Percentiles rank a stretch among this genome's conserved stretches.
Conservation (phyloP, 164 flowering plant genomes). For the Cinnamomum micranthum region DNA sequence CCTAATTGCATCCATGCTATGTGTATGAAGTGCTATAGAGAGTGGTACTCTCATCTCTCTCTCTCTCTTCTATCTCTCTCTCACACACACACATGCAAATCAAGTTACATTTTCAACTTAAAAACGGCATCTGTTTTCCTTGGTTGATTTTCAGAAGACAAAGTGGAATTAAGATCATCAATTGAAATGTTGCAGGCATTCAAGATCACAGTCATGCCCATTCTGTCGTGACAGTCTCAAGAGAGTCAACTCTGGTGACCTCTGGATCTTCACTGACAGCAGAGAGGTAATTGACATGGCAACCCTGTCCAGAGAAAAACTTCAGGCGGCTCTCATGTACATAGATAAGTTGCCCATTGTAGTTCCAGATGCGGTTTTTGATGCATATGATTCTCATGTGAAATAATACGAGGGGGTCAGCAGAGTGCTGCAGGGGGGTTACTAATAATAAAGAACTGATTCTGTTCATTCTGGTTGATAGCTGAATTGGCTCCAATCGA, state of each 20-base stretch:
- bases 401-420: neutral
- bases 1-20: conserved; percentile 83
- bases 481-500: neutral
- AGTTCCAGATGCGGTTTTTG: conserved; percentile 38
- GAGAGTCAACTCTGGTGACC: conserved; percentile 57
- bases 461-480: neutral
- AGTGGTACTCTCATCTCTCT: conserved; percentile 53
- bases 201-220: conserved; percentile 77
- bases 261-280: conserved; percentile 57
- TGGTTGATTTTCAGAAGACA: too few species aligned
- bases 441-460: too few species aligned
- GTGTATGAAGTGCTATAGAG: conserved; percentile 87
- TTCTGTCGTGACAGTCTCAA: conserved; percentile 74
- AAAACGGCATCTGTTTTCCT: too few species aligned
- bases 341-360: conserved; percentile 49
- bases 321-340: conserved; percentile 51
- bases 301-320: conserved; percentile 57
- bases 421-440: too few species aligned
- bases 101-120: too few species aligned
- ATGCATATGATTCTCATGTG: conserved; percentile 35
- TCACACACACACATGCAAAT: too few species aligned
- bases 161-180: too few species aligned
- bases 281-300: conserved; percentile 24
- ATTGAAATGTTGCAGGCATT: conserved; percentile 39
- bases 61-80: neutral